phyloP scores from a whole-genome alignment of 2,329 filamentous ascomycete species.

The Fusarium sp. region DNA sequence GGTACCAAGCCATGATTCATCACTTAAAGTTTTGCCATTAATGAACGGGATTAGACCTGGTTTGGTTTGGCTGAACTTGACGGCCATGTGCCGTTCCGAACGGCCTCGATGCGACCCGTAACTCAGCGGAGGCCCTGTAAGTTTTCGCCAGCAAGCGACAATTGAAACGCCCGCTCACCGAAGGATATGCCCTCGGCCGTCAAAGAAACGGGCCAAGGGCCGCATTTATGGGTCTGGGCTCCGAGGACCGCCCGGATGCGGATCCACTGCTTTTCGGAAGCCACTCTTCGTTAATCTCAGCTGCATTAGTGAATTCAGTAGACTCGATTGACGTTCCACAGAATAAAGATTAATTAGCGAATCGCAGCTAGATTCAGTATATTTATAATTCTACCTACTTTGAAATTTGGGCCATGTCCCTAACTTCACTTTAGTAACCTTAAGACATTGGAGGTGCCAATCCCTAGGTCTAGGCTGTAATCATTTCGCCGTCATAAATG shows the following conservation, averaged over 20 bases:
- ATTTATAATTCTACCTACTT: neutral
- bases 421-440: neutral
- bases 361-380: conserved; percentile 2
- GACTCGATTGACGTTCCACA: conserved; percentile 1
- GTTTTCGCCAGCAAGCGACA: conserved; percentile 23
- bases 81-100: conserved; percentile 42
- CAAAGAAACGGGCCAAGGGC: conserved; percentile 20
- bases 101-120: conserved; percentile 37
- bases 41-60: neutral
- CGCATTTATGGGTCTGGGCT: conserved; percentile 38
- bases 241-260: conserved; percentile 1
- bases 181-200: conserved; percentile 6
- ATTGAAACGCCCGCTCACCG: conserved; percentile 6
- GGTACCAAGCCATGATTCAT: conserved; percentile 34
- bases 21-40: conserved; percentile 16
- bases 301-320: conserved; percentile 4
- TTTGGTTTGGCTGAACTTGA: neutral
- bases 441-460: neutral
- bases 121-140: conserved; percentile 16
- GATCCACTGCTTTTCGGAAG: conserved; percentile 27
- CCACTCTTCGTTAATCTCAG: conserved; percentile 13
- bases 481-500: neutral
- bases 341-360: too few species aligned
- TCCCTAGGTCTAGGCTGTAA: neutral
- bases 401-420: too few species aligned